Evolutionary conservation across 2,329 filamentous ascomycete genomes (phyloP).

Genomic region (Alternaria burnsii): DNA sequence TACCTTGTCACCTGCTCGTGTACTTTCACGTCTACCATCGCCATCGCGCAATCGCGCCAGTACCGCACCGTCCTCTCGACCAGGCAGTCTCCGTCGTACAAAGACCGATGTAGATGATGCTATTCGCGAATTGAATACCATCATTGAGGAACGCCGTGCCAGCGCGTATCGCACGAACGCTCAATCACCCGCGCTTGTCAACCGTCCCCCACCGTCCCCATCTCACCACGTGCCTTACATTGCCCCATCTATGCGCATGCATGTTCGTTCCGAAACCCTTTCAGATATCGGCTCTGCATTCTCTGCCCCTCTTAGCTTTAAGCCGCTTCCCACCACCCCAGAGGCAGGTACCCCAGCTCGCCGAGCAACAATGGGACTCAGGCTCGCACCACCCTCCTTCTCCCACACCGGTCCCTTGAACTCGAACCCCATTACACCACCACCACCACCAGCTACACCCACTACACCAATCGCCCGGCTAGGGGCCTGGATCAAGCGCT

Average conservation of each 20-base stretch:
- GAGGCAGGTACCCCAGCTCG: constrained; percentile 12
- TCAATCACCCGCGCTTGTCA: constrained; percentile 38
- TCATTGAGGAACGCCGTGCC: constrained; percentile 57
- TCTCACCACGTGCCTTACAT: constrained; percentile 57
- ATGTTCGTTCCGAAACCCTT: constrained; percentile 59
- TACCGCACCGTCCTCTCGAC: constrained; percentile 47
- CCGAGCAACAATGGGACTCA: constrained; percentile 34
- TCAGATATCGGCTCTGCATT: constrained; percentile 59
- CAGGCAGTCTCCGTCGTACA: constrained; percentile 48
- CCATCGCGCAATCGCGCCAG: constrained; percentile 47
- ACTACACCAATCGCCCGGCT: constrained; percentile 46
- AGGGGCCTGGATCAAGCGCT: constrained; percentile 49
- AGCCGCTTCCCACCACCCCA: constrained; percentile 35
- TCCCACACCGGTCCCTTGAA: constrained; percentile 39
- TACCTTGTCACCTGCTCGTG: constrained; percentile 32
- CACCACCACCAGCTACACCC: constrained; percentile 42
- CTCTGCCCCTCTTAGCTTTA: constrained; percentile 49
- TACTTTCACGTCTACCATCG: constrained; percentile 43
- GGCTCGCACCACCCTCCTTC: constrained; percentile 33
- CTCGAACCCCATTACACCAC: constrained; percentile 49
- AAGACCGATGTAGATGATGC: constrained; percentile 55
- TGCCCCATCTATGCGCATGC: constrained; percentile 55
- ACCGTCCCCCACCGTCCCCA: constrained; percentile 43
- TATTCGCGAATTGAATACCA: constrained; percentile 59
- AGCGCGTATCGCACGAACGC: constrained; percentile 46